Percentiles rank a stretch among this genome's conserved stretches.
phyloP scores from a whole-genome alignment of 768 basidiomycete genomes.

The Leucosporidium scottii region DNA sequence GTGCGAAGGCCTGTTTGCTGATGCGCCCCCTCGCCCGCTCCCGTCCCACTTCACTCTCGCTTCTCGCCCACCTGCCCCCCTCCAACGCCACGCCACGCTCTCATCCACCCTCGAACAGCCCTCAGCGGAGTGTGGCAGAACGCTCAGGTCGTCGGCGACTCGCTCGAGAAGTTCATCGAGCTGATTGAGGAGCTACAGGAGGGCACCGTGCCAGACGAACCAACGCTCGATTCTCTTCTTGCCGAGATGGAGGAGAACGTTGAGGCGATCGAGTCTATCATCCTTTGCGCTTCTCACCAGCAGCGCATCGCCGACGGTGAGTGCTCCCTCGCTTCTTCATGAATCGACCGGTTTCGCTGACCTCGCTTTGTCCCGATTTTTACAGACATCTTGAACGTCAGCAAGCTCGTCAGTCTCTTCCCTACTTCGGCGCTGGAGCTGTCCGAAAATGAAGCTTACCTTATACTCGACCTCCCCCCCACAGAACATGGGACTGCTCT shows the following conservation, averaged over 20 bases:
- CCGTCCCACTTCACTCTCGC: no score
- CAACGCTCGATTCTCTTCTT: neutral
- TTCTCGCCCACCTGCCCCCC: neutral
- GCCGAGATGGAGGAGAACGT: slow-evolving; percentile 29
- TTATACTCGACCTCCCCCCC: no score
- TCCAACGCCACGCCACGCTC: neutral
- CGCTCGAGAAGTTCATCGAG: slow-evolving; percentile 22
- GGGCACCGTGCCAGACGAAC: neutral
- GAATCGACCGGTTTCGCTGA: neutral
- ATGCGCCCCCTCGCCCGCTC: neutral
- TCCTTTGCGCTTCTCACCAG: slow-evolving; percentile 27
- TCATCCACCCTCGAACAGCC: neutral
- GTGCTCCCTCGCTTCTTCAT: neutral
- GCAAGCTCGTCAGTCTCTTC: slow-evolving; percentile 15
- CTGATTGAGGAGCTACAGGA: slow-evolving; percentile 11
- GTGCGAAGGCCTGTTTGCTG: neutral
- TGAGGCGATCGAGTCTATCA: slow-evolving; percentile 28
- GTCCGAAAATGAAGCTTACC: no score
- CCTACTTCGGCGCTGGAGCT: no score
- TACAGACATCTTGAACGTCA: slow-evolving; percentile 26
- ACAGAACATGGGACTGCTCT: slow-evolving; percentile 21
- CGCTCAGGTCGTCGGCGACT: slow-evolving; percentile 19
- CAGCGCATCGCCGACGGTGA: slow-evolving; percentile 20
- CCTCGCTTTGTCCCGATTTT: neutral
- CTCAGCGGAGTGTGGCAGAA: slow-evolving; percentile 28